These are phyloP conservation scores for Talaromyces sp. DNA, from an alignment of 2,329 filamentous ascomycete species.

Conservation along the genomic window DNA sequence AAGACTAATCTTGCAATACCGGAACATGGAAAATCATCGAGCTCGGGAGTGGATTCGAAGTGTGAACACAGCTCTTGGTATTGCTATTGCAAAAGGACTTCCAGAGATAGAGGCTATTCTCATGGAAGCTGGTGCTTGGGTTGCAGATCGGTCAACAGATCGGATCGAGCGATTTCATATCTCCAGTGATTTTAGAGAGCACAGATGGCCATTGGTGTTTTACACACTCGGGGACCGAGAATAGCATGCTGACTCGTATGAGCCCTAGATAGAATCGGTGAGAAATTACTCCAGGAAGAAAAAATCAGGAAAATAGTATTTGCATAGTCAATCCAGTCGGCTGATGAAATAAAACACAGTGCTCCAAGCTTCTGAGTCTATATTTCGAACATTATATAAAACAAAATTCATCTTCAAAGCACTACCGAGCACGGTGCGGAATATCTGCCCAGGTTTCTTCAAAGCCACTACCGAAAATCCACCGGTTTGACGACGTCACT, in stretches of 20 bases:
- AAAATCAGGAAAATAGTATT: no score
- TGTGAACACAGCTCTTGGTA: not conserved
- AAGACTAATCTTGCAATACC: not conserved
- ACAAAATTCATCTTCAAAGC: constrained; percentile 17
- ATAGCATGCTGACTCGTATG: not conserved
- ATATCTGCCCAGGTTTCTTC: constrained; percentile 40
- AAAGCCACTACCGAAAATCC: constrained; percentile 42
- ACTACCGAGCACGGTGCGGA: constrained; percentile 20
- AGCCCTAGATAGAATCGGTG: not conserved
- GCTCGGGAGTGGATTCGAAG: not conserved
- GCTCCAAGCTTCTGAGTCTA: no score
- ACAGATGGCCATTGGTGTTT: not conserved
- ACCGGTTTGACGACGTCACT: constrained; percentile 20
- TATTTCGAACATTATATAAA: not conserved
- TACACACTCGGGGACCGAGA: not conserved
- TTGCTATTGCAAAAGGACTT: not conserved
- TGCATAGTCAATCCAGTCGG: no score
- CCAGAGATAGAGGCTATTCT: not conserved
- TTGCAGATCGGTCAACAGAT: not conserved
- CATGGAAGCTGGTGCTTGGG: not conserved
- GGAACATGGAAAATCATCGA: not conserved
- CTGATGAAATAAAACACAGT: no score
- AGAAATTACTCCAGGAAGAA: no score
- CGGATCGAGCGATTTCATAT: not conserved
- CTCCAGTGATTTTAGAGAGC: not conserved